A percentile compares a stretch with the other conserved stretches of the same genome.
Conservation (phyloP, 2,329 filamentous ascomycete species). For the Xylariaceae sp. region DNA sequence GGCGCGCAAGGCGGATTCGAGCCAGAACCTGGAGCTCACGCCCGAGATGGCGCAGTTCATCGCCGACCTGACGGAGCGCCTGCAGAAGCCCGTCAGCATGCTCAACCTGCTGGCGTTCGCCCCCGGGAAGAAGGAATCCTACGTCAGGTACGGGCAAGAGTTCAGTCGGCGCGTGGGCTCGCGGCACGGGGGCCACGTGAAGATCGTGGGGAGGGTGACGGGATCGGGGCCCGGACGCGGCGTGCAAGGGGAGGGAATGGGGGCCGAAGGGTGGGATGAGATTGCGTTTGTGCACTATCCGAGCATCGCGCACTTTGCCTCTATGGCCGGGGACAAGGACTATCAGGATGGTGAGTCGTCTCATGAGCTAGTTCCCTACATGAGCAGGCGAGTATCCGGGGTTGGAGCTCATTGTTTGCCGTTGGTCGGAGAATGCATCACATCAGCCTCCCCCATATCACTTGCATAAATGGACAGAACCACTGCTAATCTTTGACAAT, state of each 20-base stretch:
- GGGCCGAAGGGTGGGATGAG: slow-evolving; percentile 51
- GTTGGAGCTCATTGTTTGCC: too few species aligned
- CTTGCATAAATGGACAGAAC: too few species aligned
- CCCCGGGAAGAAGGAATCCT: slow-evolving; percentile 44
- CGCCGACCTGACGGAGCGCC: slow-evolving; percentile 16
- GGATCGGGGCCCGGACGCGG: slow-evolving; percentile 6
- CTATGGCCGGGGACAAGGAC: slow-evolving; percentile 33
- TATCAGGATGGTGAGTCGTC: too few species aligned
- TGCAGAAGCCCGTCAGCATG: slow-evolving; percentile 52
- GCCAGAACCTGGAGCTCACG: slow-evolving; percentile 50
- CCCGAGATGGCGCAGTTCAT: slow-evolving; percentile 48
- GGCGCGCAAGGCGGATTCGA: slow-evolving; percentile 8
- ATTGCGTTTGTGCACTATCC: slow-evolving; percentile 63
- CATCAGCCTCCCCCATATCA: too few species aligned
- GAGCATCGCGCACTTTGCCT: slow-evolving; percentile 55
- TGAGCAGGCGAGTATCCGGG: too few species aligned
- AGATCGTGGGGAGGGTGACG: slow-evolving; percentile 57
- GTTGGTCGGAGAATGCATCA: too few species aligned
- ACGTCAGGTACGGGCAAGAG: slow-evolving; percentile 54
- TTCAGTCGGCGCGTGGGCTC: slow-evolving; percentile 45
- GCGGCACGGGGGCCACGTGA: slow-evolving; percentile 52
- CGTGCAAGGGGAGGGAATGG: slow-evolving; percentile 1
- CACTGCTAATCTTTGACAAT: too few species aligned
- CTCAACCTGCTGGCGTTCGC: slow-evolving; percentile 59
- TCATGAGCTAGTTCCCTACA: too few species aligned